Conservation (phyloP, 2,329 filamentous ascomycete species). For the Cytospora chrysosperma region DNA sequence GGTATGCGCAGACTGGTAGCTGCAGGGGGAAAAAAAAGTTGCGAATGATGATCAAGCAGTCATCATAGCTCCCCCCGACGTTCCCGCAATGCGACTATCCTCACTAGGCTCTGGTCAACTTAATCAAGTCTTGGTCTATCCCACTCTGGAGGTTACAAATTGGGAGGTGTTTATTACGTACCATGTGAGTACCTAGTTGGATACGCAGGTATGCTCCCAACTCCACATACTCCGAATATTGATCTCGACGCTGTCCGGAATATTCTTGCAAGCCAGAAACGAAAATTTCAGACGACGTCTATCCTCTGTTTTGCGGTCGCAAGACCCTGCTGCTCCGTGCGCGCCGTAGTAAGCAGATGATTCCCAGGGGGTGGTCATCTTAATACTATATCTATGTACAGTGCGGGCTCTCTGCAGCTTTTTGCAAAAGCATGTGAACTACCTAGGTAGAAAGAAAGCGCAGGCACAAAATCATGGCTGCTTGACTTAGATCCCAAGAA, state of each 20-base stretch:
- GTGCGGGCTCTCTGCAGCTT: no score
- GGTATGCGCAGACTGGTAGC: neutral
- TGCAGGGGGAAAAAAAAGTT: slow-evolving; percentile 14
- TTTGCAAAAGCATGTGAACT: neutral
- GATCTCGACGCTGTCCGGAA: no score
- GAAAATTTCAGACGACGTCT: no score
- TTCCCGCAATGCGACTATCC: neutral
- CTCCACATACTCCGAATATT: no score
- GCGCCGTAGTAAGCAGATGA: neutral
- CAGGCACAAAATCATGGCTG: neutral
- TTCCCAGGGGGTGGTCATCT: neutral
- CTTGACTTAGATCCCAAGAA: neutral
- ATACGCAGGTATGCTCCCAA: no score
- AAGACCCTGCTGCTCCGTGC: no score
- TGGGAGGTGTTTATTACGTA: no score
- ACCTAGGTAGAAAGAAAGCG: neutral
- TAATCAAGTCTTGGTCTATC: neutral
- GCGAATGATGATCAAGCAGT: neutral
- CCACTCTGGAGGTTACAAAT: no score
- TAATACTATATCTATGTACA: no score
- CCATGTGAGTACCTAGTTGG: no score
- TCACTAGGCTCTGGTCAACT: neutral
- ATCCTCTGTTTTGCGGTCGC: no score
- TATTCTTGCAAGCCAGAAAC: no score
- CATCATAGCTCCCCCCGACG: neutral